A percentile compares a stretch with the other conserved stretches of the same genome.
Conservation (phyloP, 2,329 filamentous ascomycete species). For the Colletotrichum theobromicola region DNA sequence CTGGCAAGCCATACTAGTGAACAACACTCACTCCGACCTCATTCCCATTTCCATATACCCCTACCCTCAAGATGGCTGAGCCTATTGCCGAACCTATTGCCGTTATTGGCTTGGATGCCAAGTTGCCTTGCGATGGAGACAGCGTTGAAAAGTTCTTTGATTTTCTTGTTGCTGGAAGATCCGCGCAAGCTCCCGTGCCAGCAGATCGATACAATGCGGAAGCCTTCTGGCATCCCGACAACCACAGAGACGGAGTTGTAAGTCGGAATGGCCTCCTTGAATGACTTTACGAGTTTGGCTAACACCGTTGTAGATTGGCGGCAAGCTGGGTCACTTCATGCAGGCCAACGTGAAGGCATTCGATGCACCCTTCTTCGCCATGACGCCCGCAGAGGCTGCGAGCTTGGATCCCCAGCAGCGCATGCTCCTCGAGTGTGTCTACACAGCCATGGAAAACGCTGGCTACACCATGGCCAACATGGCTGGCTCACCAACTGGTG, state of each 20-base stretch:
- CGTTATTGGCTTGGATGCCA: not conserved
- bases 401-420: constrained; percentile 34
- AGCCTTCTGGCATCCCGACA: constrained; percentile 60
- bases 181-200: constrained; percentile 53
- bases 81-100: not conserved
- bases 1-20: not conserved
- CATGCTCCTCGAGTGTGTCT: constrained; percentile 21
- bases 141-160: not conserved
- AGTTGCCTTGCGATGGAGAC: not conserved
- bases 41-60: not conserved
- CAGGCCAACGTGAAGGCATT: constrained; percentile 12
- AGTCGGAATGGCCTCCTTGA: constrained; percentile 23
- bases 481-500: constrained; percentile 36
- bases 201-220: constrained; percentile 53
- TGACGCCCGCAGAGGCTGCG: constrained; percentile 25
- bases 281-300: not conserved
- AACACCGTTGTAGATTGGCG: not conserved
- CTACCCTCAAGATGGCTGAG: not conserved
- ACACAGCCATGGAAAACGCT: constrained; percentile 5
- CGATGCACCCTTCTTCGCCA: constrained; percentile 28
- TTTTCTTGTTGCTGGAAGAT: not conserved
- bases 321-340: constrained; percentile 1
- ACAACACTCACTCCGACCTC: not conserved
- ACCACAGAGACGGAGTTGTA: constrained; percentile 52
- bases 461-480: not conserved